These are phyloP conservation scores for Mallotus repandus DNA, from an alignment of 441 rosid genomes.

Conservation along the genomic window DNA sequence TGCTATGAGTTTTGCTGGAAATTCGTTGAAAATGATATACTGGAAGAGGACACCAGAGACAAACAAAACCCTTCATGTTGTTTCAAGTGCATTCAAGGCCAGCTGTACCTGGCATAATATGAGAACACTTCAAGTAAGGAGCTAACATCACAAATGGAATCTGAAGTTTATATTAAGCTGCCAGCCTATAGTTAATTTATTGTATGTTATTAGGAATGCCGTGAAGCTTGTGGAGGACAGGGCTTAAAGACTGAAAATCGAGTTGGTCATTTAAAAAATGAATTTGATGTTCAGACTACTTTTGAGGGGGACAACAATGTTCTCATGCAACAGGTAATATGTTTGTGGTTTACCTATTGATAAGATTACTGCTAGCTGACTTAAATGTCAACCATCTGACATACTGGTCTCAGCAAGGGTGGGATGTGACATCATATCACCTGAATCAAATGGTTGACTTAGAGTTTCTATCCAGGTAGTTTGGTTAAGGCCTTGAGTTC, in stretches of 20 bases:
- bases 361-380: background rate
- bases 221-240: conserved; percentile 98
- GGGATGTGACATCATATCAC: no score
- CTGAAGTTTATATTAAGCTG: conserved; percentile 3
- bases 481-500: conserved; percentile 1
- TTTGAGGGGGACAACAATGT: conserved; percentile 95
- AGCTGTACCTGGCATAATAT: conserved; percentile 80
- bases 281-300: conserved; percentile 87
- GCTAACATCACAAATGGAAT: background rate
- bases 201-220: conserved; percentile 65
- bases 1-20: conserved; percentile 77
- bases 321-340: conserved; percentile 84
- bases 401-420: background rate
- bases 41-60: conserved; percentile 81
- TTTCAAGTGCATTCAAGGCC: conserved; percentile 89
- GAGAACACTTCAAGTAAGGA: conserved; percentile 84
- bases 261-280: conserved; percentile 82
- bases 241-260: conserved; percentile 87
- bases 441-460: background rate
- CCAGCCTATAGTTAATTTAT: conserved; percentile 11
- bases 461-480: background rate
- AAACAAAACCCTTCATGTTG: conserved; percentile 71
- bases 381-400: conserved; percentile 3
- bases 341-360: background rate
- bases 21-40: conserved; percentile 70